Base-by-base conservation (phyloP, 306 rosid species). In the Begonia masoniana region DNA sequence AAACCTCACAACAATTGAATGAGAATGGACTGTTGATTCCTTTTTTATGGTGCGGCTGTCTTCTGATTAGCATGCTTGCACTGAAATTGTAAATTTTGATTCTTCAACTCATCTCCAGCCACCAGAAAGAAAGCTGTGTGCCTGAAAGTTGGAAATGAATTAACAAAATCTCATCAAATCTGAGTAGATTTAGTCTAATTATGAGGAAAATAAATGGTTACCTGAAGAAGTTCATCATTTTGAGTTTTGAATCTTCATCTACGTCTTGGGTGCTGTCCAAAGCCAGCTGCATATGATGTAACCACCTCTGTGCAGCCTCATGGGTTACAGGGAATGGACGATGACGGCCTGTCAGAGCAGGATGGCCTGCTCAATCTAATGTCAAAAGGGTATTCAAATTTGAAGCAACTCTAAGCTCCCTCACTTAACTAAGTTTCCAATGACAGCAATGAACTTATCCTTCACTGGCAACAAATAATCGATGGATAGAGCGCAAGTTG, bases 91-190 rank as follows among this genome's bases (percentile, higher is more conserved):
- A 60, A 63, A 68, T 57, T 69, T 50, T 70, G 91, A 68, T 68
- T 72, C 82, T 78, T 82, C 59, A 68, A 60, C 55, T 78, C 75
- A 66, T 83, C 69, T 17, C 96, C 96, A 24, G 96, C 92, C 66
- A 85, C 94, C 24, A 91, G 82, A 71, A 91, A 85, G 67, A 78
- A 85, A 31, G 94, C 88, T 10, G 97, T 85, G 78, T 82, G 91
- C 75, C 94, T 80, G 68, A 65, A 62, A 59, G 56, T 63, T 10
- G 56, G 45, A 43, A 50, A 62, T 9, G 60, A 14, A 26, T 17
- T 55, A 19, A 12, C 24, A 4, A 16, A 15, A 4, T 36, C 10
- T 15, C n/a, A 43, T 53, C 12, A 55, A 54, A 52, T 43, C 35
- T 26, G n/a, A 45, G 11, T 3, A 41, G 2, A 55, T 56, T 7